Evolutionary conservation across 768 basidiomycete species (phyloP), one percentile per base, ranked within the genome.

Genomic region (Auriscalpium microsporum): DNA sequence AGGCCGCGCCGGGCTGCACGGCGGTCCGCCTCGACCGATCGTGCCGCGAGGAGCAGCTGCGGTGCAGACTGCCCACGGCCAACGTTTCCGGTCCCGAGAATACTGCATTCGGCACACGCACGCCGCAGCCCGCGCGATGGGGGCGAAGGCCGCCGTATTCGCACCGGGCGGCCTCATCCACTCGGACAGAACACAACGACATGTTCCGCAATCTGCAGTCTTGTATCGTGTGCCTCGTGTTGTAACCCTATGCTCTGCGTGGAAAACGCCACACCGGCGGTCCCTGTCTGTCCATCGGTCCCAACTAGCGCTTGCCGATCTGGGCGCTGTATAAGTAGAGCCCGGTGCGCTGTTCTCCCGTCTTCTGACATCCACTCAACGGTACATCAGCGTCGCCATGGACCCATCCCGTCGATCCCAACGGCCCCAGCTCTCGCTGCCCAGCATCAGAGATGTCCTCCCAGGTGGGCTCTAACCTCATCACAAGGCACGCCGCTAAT

Each of bases 361-460:
- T 42, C 28, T 28, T 42, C 48, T 28, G 49, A 54, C 50, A 50
- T 42, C 48, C 8, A 2, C 52, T 35, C 36, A 17, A 10, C 38
- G 23, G 35, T 19, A 21, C 44, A 21, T 23, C 47, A 23, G 23
- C 19, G 16, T 45, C 45, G 37, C 49, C 48, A 60, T 60, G 59
- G 57, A 54, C 48, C 56, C 53, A 19, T 51, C 57, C 6, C 19
- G 56, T 33, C 55, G 57, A 23, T 45, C 54, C 11, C 48, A 53
- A 37, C 54, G 51, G 23, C 52, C 52, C 9, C 57, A 58, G 9
- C 51, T 59, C 33, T 62, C 65, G 1, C 60, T 68, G 42, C 67
- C 67, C 23, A 63, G 67, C 52, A 68, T 68, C 57, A 57, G 62
- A 19, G 67, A 67, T 23, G 59, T 68, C 56, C 63, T 68, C 53